phyloP scores from a whole-genome alignment of 257 asterid species.

The Petunia axillaris region DNA sequence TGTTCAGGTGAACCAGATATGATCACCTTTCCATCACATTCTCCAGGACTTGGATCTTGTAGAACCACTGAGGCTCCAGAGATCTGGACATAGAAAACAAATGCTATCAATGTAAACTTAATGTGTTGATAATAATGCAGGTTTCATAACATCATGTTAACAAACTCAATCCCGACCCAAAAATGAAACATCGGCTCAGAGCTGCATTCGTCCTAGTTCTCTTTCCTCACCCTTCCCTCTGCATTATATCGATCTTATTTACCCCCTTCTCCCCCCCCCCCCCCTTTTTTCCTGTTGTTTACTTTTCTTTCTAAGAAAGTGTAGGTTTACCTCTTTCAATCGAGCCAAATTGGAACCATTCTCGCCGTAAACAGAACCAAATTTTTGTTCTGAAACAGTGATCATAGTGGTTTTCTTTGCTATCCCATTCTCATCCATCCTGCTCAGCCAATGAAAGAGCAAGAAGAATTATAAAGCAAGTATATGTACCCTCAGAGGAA shows the following conservation, averaged over 20 bases:
- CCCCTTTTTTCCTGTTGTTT: neutral
- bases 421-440: slow-evolving; percentile 31
- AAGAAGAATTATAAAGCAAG: neutral
- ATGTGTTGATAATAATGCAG: neutral
- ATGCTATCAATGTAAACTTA: slow-evolving; percentile 9
- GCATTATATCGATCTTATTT: neutral
- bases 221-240: neutral
- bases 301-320: slow-evolving; percentile 9
- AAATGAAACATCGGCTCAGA: neutral
- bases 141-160: neutral
- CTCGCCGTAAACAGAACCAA: slow-evolving; percentile 53
- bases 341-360: slow-evolving; percentile 52
- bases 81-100: slow-evolving; percentile 38
- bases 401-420: slow-evolving; percentile 33
- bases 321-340: slow-evolving; percentile 48
- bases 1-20: slow-evolving; percentile 51
- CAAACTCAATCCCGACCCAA: neutral
- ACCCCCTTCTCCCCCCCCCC: neutral
- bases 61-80: slow-evolving; percentile 50
- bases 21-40: slow-evolving; percentile 49
- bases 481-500: neutral
- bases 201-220: neutral
- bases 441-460: slow-evolving; percentile 26
- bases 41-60: slow-evolving; percentile 49
- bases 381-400: slow-evolving; percentile 38